phyloP scores from a whole-genome alignment of 1,284 basidiomycete species.

The Fomitopsis schrenkii region DNA sequence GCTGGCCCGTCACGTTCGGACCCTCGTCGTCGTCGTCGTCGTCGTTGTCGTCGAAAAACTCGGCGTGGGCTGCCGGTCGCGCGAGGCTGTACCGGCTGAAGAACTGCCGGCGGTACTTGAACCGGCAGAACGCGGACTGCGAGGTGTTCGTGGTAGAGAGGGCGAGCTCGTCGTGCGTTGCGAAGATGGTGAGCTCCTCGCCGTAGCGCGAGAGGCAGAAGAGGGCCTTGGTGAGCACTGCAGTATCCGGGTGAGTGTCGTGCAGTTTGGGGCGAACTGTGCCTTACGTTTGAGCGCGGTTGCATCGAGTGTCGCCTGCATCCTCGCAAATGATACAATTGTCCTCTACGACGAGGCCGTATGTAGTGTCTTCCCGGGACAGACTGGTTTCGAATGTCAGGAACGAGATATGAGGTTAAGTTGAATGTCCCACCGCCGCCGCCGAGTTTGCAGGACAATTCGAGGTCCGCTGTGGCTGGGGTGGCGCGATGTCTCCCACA shows the following conservation, averaged over 20 bases:
- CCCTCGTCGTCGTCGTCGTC: conserved; percentile 18
- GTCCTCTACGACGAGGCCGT: no score
- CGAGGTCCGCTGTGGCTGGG: no score
- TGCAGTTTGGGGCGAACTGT: neutral
- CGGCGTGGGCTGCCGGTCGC: conserved; percentile 5
- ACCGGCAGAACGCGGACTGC: conserved; percentile 76
- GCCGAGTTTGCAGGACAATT: no score
- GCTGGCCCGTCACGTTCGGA: conserved; percentile 43
- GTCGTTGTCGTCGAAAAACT: conserved; percentile 13
- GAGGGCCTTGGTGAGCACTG: conserved; percentile 70
- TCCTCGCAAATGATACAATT: conserved; percentile 9
- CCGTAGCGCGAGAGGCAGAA: conserved; percentile 76
- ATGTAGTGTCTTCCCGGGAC: no score
- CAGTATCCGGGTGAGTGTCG: conserved; percentile 3
- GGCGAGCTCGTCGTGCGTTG: conserved; percentile 52
- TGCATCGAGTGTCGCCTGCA: conserved; percentile 47
- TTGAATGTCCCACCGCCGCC: no score
- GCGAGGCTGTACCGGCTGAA: conserved; percentile 62
- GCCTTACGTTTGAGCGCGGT: conserved; percentile 43
- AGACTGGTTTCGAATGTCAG: no score
- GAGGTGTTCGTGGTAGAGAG: conserved; percentile 73
- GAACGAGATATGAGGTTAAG: no score
- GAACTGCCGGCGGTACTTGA: conserved; percentile 64
- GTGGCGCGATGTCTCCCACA: no score
- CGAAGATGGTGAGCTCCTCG: conserved; percentile 69